A percentile compares a stretch with the other conserved stretches of the same genome.
Conservation (phyloP, 2,329 filamentous ascomycete genomes). For the Neonectria punicea region DNA sequence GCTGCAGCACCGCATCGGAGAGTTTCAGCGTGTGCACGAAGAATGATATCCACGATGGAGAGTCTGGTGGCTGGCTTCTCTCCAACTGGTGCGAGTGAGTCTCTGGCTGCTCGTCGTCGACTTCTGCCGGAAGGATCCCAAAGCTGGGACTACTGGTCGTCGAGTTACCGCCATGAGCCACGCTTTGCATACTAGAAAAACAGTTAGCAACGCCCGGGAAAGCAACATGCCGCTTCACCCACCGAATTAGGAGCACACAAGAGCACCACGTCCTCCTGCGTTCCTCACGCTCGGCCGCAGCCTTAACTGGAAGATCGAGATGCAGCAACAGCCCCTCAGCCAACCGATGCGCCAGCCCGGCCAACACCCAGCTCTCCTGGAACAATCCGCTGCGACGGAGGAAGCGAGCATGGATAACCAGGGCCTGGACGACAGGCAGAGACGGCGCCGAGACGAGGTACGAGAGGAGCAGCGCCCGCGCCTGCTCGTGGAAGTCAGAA, state of each 20-base stretch:
- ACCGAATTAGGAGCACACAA: conserved; percentile 36
- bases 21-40: conserved; percentile 37
- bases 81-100: conserved; percentile 9
- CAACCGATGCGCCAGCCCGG: conserved; percentile 38
- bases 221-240: not conserved
- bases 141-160: conserved; percentile 17
- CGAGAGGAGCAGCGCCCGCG: conserved; percentile 35
- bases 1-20: conserved; percentile 34
- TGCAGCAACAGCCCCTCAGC: conserved; percentile 40
- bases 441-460: conserved; percentile 37
- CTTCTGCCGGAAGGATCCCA: conserved; percentile 34
- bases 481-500: conserved; percentile 39
- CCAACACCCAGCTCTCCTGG: conserved; percentile 41
- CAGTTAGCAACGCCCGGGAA: not conserved
- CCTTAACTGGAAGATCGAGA: conserved; percentile 36
- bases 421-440: conserved; percentile 38
- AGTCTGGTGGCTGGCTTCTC: conserved; percentile 32
- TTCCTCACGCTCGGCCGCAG: conserved; percentile 37
- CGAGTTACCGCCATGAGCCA: conserved; percentile 24
- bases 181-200: conserved; percentile 33
- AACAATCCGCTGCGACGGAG: conserved; percentile 30
- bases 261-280: conserved; percentile 41
- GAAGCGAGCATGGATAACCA: conserved; percentile 39
- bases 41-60: conserved; percentile 36
- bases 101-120: conserved; percentile 41